Evolutionary conservation across 495 filamentous ascomycete species (phyloP).

Genomic region (Talaromyces adpressus): DNA sequence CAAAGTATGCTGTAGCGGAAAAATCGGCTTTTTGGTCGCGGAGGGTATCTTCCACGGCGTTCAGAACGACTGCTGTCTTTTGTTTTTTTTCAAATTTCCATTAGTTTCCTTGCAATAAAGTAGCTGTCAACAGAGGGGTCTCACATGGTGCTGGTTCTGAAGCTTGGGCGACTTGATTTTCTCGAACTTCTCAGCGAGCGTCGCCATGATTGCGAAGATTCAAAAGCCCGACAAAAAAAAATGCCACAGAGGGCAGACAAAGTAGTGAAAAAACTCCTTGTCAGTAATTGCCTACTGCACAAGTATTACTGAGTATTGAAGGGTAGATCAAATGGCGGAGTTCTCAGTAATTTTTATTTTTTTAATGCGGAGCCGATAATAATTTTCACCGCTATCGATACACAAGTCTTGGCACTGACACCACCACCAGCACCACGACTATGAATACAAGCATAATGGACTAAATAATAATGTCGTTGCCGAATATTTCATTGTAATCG

Average conservation of each 20-base stretch:
- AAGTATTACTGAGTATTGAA: not conserved
- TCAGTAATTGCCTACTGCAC: not conserved
- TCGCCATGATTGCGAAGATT: constrained; percentile 45
- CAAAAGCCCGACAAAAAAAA: not conserved
- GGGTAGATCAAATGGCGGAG: not conserved
- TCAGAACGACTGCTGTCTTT: constrained; percentile 80
- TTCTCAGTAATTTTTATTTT: not conserved
- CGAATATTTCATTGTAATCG: not conserved
- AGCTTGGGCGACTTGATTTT: constrained; percentile 95
- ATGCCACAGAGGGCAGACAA: not conserved
- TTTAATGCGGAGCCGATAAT: constrained; percentile 2
- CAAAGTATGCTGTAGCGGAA: constrained; percentile 87
- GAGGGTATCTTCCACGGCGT: constrained; percentile 87
- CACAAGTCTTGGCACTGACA: constrained; percentile 4
- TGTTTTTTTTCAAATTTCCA: constrained; percentile 22
- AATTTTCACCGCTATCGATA: constrained; percentile 8
- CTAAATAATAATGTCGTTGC: not conserved
- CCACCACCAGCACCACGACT: not conserved
- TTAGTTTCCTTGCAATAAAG: not conserved
- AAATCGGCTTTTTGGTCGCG: constrained; percentile 74
- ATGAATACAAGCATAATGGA: not conserved
- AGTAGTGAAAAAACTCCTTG: not conserved
- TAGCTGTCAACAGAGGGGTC: constrained; percentile 10
- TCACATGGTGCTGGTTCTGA: constrained; percentile 87
- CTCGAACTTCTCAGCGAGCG: constrained; percentile 83